These are phyloP conservation scores for Hydnomerulius pinastri DNA, from an alignment of 768 basidiomycete species.

Conservation along the genomic window DNA sequence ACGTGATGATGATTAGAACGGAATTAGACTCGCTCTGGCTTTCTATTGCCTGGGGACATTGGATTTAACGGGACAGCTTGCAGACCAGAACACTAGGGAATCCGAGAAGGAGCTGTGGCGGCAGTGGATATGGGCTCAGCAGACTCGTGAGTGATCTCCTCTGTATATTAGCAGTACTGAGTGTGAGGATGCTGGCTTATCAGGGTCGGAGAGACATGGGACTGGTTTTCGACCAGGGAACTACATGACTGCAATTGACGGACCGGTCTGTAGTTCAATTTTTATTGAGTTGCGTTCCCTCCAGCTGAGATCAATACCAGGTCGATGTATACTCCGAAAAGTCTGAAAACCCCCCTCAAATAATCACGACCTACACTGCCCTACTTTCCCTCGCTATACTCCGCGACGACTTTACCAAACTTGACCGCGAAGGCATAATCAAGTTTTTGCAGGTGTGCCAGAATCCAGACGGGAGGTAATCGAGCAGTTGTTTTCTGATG, in stretches of 20 bases:
- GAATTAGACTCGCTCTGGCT: constrained; percentile 72
- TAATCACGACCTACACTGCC: constrained; percentile 95
- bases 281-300: constrained; percentile 1
- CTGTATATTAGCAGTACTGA: neutral
- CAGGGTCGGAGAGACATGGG: constrained; percentile 64
- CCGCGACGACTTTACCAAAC: constrained; percentile 74
- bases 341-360: constrained; percentile 68
- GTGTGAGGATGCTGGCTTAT: neutral
- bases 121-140: constrained; percentile 90
- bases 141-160: constrained; percentile 50
- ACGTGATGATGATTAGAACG: constrained; percentile 8
- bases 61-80: constrained; percentile 65
- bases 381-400: constrained; percentile 81
- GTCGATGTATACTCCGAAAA: constrained; percentile 40
- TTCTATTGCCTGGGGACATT: constrained; percentile 90
- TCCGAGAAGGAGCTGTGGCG: constrained; percentile 64
- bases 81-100: constrained; percentile 41
- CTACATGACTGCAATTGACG: constrained; percentile 54
- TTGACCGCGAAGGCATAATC: constrained; percentile 71
- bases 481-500: constrained; percentile 10
- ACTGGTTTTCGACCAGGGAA: constrained; percentile 76
- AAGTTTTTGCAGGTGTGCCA: constrained; percentile 74
- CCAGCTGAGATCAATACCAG: constrained; percentile 24
- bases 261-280: constrained; percentile 9
- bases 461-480: constrained; percentile 78